Base-by-base conservation (phyloP, 257 asterid species). In the Nicotiana otophora region DNA sequence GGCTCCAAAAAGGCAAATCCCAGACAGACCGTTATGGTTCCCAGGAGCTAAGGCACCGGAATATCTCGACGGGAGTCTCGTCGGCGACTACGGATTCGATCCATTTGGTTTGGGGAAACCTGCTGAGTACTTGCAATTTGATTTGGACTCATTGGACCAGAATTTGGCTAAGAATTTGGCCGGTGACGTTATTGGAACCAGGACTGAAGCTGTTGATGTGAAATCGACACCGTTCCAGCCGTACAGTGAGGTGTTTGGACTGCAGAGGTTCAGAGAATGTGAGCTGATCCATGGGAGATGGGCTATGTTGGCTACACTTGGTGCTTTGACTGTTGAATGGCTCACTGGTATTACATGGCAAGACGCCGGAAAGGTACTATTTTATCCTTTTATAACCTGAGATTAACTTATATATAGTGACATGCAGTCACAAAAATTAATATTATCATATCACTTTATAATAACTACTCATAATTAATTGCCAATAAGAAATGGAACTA, bases 321-420 rank as follows among this genome's bases (percentile, higher is more conserved):
- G 99, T 53, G 94, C 99, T 31, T 66, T 95, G 81, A 87, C 96
- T 39, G 99, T 95, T 15, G 99, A 95, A 83, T 91, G 97, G 97
- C 94, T 95, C 85, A 95, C 98, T 57, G 99, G 99, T 26, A 87
- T 95, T 67, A 95, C 99, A 39, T 95, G 99, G 99, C 99, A 95
- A 84, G 99, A 95, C 20, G 99, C 99, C 16, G 99, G 99, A 84
- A 95, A 95, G 96, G 98, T 94, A 85, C 48, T 3, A 31, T 16
- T 2, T 7, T 42, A 0, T 17, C 6, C 26, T 10, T 36, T 20
- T 17, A 55, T 2, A 57, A 58, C 7, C 20, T 58, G 11, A 19
- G 2, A 54, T 54, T 58, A 17, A 58, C 10, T 58, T 17, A 17
- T 39, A 5, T 39, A 39, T 39, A 12, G n/a, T 54, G 60, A 54